Evolutionary conservation across 78 protist species (phyloP).

Genomic region (Protostelium mycophagum): DNA sequence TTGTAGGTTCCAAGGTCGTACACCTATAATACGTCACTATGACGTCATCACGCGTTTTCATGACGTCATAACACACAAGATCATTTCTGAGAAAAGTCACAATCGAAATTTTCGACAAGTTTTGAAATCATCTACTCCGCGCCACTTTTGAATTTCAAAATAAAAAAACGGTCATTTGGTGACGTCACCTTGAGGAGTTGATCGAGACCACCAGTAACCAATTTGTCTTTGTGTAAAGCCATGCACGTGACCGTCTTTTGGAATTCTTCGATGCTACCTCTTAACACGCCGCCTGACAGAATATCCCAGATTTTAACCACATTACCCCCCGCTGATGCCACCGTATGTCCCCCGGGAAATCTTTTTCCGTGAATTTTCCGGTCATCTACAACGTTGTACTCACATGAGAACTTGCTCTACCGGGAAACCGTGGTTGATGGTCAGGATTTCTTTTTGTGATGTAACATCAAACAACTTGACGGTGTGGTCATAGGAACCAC

Average conservation of each 20-base stretch:
- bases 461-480: not conserved
- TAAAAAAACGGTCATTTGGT: no score
- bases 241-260: not conserved
- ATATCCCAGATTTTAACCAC: not conserved
- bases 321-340: not conserved
- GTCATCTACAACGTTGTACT: not conserved
- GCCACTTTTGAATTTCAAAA: no score
- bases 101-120: no score
- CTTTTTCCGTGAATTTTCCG: not conserved
- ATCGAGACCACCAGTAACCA: not conserved
- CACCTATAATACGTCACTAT: no score
- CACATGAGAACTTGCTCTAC: not conserved
- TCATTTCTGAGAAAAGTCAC: no score
- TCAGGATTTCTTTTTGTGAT: not conserved
- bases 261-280: not conserved
- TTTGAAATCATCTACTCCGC: no score
- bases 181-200: not conserved
- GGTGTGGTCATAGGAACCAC: not conserved
- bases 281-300: not conserved
- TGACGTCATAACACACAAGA: no score
- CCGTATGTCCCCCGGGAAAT: not conserved
- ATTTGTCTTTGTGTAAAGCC: not conserved
- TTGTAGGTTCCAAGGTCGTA: no score
- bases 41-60: no score
- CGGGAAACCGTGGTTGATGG: not conserved